Percentiles rank a stretch among this genome's conserved stretches.
These are phyloP conservation scores for Raffaelea deltoideospora DNA, from an alignment of 2,329 filamentous ascomycete species.

Conservation along the genomic window DNA sequence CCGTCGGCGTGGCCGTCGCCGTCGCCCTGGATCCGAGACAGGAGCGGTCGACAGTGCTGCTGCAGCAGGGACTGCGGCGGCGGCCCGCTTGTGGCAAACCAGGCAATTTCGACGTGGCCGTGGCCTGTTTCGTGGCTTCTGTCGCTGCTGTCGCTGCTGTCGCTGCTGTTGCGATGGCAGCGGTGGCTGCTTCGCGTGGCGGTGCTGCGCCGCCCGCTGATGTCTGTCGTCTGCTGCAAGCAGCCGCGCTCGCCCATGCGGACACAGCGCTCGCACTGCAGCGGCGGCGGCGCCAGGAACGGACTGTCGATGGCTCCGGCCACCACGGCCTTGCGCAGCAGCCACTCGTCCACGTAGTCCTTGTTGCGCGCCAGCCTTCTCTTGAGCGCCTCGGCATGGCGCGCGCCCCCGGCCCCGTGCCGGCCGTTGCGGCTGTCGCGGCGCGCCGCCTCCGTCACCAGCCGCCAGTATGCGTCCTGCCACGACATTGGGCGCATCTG, in stretches of 20 bases:
- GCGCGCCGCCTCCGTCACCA: not conserved
- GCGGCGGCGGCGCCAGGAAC: conserved; percentile 3
- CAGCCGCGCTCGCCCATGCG: conserved; percentile 5
- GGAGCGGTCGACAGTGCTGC: conserved; percentile 5
- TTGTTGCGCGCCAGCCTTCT: not conserved
- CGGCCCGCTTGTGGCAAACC: conserved; percentile 9
- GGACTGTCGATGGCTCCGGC: conserved; percentile 4
- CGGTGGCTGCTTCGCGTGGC: not conserved
- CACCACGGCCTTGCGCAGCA: conserved; percentile 2
- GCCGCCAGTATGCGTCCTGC: not conserved
- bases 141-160: not conserved
- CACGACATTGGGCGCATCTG: no score
- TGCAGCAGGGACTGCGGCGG: conserved; percentile 6
- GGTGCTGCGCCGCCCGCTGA: not conserved
- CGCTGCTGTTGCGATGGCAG: not conserved
- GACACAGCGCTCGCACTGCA: conserved; percentile 5
- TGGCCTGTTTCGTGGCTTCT: no score
- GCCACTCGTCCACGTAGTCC: conserved; percentile 6
- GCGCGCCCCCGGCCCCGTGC: no score
- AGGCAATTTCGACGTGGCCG: not conserved
- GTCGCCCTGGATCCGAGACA: conserved; percentile 1
- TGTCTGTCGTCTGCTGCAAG: conserved; percentile 8
- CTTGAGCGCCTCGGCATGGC: no score
- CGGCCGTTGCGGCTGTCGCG: not conserved
- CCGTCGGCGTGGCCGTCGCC: not conserved